These are phyloP conservation scores for Aspergillus indologenus DNA, from an alignment of 495 filamentous ascomycete species.

Conservation along the genomic window DNA sequence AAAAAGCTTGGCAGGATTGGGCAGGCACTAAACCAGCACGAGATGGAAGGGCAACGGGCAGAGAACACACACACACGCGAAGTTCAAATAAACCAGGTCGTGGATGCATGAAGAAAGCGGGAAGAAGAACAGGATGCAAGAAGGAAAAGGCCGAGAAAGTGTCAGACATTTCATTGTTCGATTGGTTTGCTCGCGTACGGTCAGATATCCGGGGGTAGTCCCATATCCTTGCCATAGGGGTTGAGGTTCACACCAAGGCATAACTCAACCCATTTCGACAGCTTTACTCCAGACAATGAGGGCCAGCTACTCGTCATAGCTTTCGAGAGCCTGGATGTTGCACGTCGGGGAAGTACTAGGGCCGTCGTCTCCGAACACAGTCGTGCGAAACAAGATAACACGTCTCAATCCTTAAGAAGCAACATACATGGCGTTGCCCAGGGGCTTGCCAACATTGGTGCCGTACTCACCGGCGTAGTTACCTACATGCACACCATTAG, in stretches of 20 bases:
- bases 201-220: slow-evolving; percentile 2
- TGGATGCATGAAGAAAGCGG: neutral
- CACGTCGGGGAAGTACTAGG: neutral
- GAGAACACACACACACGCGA: slow-evolving; percentile 4
- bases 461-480: slow-evolving; percentile 66
- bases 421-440: slow-evolving; percentile 32
- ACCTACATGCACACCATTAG: slow-evolving; percentile 44
- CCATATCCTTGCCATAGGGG: neutral
- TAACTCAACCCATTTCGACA: neutral
- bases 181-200: neutral
- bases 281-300: neutral
- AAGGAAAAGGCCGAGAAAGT: slow-evolving; percentile 7
- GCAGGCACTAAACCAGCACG: neutral
- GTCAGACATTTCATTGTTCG: slow-evolving; percentile 11
- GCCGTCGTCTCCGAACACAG: neutral
- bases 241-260: neutral
- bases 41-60: neutral
- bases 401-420: slow-evolving; percentile 19
- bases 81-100: neutral
- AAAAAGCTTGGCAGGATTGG: slow-evolving; percentile 8
- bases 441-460: slow-evolving; percentile 57
- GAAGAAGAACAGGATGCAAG: neutral
- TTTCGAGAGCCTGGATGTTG: neutral
- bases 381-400: slow-evolving; percentile 3
- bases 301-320: neutral